Percentiles rank a stretch among this genome's conserved stretches.
phyloP scores from a whole-genome alignment of 2,329 filamentous ascomycete genomes.

The Cytospora paraplurivora region DNA sequence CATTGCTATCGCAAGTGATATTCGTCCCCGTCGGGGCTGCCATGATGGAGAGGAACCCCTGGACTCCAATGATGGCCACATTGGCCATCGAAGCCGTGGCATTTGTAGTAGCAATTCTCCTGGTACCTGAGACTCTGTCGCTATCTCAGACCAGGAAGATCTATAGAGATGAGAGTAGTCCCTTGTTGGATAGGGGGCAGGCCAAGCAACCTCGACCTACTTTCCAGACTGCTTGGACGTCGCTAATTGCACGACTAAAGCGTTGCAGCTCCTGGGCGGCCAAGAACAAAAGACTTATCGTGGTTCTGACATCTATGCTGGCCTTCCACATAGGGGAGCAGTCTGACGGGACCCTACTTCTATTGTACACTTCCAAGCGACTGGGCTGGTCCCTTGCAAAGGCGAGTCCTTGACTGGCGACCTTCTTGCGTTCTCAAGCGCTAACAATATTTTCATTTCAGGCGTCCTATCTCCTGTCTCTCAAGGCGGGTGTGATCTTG shows the following conservation, averaged over 20 bases:
- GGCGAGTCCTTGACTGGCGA: slow-evolving; percentile 4
- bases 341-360: slow-evolving; percentile 14
- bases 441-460: slow-evolving; percentile 3
- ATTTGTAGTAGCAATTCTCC: slow-evolving; percentile 3
- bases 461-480: slow-evolving; percentile 30
- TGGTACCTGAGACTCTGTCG: slow-evolving; percentile 22
- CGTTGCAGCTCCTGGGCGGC: too few relatives aligned
- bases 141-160: too few relatives aligned
- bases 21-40: slow-evolving; percentile 28
- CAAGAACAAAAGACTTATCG: too few relatives aligned
- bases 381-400: slow-evolving; percentile 29
- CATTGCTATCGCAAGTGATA: slow-evolving; percentile 25
- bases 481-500: slow-evolving; percentile 28
- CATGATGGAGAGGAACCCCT: slow-evolving; percentile 26
- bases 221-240: too few relatives aligned
- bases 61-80: slow-evolving; percentile 28
- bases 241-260: too few relatives aligned
- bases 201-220: too few relatives aligned
- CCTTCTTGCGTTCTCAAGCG: too few relatives aligned
- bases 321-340: slow-evolving; percentile 21
- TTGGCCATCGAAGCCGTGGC: slow-evolving; percentile 6
- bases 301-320: too few relatives aligned
- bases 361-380: slow-evolving; percentile 28
- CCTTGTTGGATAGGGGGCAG: too few relatives aligned
- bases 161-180: too few relatives aligned